Base-by-base conservation (phyloP, 345 rosid species). In the Eucalyptus cloeziana region DNA sequence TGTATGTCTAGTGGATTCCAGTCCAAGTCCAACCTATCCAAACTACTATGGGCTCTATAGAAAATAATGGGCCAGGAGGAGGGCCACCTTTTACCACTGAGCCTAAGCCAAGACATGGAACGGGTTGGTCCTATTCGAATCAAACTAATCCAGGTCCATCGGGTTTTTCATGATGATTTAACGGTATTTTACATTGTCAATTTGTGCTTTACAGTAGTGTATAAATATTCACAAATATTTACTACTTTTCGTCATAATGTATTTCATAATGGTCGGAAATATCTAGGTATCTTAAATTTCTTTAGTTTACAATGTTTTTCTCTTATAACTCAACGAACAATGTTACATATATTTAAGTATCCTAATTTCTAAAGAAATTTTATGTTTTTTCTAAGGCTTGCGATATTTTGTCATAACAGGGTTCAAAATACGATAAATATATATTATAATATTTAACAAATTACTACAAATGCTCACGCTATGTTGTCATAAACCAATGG, bases 351-450 rank as follows among this genome's bases (percentile, higher is more conserved):
- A 24, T 56, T 56, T 24, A 56, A 9, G 30, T 56, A 56, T 56
- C 62, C 12, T 56, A 10, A 56, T 56, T 10, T 56, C 62, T 56
- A 56, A 24, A 56, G 13, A 56, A 56, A 56, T 4, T 56, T 56
- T 56, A 56, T 22, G 25, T 3, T 52, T 56, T 56, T 56, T 56
- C 30, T 22, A 56, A 56, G 62, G 62, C 62, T 56, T 56, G 13
- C 0, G 3, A 56, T 56, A 56, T 56, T 56, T 56, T 56, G 0
- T 56, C 12, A 24, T 10, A 4, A 56, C 13, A 24, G 0, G 13
- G 62, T 24, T 56, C 1, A 56, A 56, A 56, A 56, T 24, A 24
- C 30, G 0, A 22, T 24, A 22, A 8, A 56, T 10, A 56, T 56
- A 56, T 56, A 56, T 8, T 1, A 56, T 56, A 24, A 24, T 56